Conservation (phyloP, 1,284 basidiomycete species). For the Sporisorium graminicola region DNA sequence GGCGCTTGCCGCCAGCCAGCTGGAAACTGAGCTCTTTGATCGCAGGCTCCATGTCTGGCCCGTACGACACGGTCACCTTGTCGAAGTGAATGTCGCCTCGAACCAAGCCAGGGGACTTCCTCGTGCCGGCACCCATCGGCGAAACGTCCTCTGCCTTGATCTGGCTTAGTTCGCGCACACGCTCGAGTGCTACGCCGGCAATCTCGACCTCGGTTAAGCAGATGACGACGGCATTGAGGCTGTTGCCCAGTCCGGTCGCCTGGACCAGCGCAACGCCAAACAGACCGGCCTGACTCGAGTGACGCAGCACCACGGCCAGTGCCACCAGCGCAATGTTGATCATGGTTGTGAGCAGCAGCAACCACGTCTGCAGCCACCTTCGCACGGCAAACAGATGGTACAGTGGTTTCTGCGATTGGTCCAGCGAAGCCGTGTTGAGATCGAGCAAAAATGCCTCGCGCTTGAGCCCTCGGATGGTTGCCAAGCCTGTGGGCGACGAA, state of each 20-base stretch:
- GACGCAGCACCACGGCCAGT: slow-evolving; percentile 50
- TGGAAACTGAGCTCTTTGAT: slow-evolving; percentile 51
- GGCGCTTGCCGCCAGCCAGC: slow-evolving; percentile 37
- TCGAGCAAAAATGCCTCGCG: slow-evolving; percentile 36
- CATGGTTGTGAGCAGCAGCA: slow-evolving; percentile 40
- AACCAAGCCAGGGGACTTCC: slow-evolving; percentile 3
- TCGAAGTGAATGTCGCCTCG: slow-evolving; percentile 46
- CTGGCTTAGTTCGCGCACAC: slow-evolving; percentile 59
- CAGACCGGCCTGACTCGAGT: slow-evolving; percentile 47
- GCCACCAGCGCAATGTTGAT: slow-evolving; percentile 50
- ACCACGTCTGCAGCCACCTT: slow-evolving; percentile 58
- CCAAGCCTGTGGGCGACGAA: slow-evolving; percentile 47
- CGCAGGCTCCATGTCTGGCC: slow-evolving; percentile 38
- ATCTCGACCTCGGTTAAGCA: slow-evolving; percentile 69
- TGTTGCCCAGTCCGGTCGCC: slow-evolving; percentile 44
- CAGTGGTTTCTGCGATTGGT: slow-evolving; percentile 50
- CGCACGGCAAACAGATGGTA: slow-evolving; percentile 54
- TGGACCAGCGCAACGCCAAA: slow-evolving; percentile 69
- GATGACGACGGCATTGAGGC: slow-evolving; percentile 51
- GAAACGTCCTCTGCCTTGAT: background rate
- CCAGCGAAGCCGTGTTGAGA: slow-evolving; percentile 39
- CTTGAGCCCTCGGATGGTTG: slow-evolving; percentile 54
- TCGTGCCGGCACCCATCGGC: too few relatives aligned
- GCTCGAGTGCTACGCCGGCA: slow-evolving; percentile 68
- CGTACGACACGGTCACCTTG: slow-evolving; percentile 45